These are phyloP conservation scores for Oenanthe sinensis DNA, from an alignment of 129 eudicot genomes.

Conservation along the genomic window DNA sequence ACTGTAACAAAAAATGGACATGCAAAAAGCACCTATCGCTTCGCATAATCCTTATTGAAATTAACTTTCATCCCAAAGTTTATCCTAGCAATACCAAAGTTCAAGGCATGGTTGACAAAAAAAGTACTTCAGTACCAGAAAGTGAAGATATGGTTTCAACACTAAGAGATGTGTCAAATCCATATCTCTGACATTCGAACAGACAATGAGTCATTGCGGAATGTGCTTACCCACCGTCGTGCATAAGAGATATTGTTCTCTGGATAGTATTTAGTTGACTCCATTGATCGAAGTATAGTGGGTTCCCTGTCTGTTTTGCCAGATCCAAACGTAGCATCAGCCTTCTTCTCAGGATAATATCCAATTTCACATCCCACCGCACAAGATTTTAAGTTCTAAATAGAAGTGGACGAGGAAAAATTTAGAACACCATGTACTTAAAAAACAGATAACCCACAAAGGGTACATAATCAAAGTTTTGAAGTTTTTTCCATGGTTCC, in stretches of 20 bases:
- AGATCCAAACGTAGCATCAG: conserved; percentile 70
- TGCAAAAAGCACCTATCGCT: background rate
- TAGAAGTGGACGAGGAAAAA: background rate
- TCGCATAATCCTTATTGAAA: background rate
- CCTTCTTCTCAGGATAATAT: conserved; percentile 26
- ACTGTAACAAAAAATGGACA: background rate
- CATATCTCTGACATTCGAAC: background rate
- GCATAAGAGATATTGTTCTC: conserved; percentile 50
- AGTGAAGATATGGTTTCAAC: background rate
- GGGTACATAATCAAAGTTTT: background rate
- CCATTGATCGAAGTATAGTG: conserved; percentile 57
- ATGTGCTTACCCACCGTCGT: conserved; percentile 79
- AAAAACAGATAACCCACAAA: background rate
- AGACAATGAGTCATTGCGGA: conserved; percentile 17
- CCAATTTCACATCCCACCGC: conserved; percentile 70
- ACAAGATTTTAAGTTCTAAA: conserved; percentile 64
- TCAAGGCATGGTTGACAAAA: background rate
- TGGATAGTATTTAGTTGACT: conserved; percentile 49
- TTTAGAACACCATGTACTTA: background rate
- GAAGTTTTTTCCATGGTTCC: background rate
- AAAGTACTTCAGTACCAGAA: background rate
- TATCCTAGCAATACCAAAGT: background rate
- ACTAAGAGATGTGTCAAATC: background rate
- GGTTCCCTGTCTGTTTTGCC: conserved; percentile 27
- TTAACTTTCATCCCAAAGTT: background rate